Percentiles rank a stretch among this genome's conserved stretches.
Conservation (phyloP, 1,139 yeast species). For the Candida gigantensis region DNA sequence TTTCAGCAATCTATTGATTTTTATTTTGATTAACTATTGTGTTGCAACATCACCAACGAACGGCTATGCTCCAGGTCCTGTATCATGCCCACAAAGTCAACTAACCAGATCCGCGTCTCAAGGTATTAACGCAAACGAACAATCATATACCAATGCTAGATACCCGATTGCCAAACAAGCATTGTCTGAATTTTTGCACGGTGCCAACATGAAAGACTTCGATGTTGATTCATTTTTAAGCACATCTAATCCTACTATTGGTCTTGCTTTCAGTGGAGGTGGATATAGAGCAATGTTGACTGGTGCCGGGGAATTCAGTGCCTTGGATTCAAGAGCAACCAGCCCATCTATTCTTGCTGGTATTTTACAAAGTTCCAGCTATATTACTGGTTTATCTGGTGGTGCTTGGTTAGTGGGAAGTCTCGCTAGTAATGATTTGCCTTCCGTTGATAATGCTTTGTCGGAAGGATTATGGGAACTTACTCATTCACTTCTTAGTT, state of each 20-base stretch:
- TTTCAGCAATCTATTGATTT: background rate
- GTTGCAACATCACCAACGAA: conserved; percentile 2
- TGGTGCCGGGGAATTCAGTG: conserved; percentile 89
- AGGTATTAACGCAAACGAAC: conserved; percentile 38
- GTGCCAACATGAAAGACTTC: conserved; percentile 61
- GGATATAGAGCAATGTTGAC: conserved; percentile 87
- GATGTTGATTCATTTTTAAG: conserved; percentile 49
- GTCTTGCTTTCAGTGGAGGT: conserved; percentile 85
- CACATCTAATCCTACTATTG: conserved; percentile 40
- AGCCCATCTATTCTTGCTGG: conserved; percentile 47
- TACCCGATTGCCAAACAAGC: conserved; percentile 54
- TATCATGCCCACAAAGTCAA: conserved; percentile 50
- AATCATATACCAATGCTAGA: conserved; percentile 47
- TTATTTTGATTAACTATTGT: background rate
- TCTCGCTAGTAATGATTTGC: conserved; percentile 34
- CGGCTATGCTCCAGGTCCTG: conserved; percentile 16
- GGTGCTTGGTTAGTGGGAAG: conserved; percentile 42
- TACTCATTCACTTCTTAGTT: conserved; percentile 17
- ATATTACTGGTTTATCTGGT: conserved; percentile 41
- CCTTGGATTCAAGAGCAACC: conserved; percentile 71
- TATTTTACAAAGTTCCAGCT: conserved; percentile 36
- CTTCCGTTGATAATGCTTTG: conserved; percentile 35
- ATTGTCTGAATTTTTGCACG: conserved; percentile 54
- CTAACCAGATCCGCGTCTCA: conserved; percentile 37
- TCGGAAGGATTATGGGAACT: conserved; percentile 36